Base-by-base conservation (phyloP, 306 rosid species). In the Styphnolobium japonicum region DNA sequence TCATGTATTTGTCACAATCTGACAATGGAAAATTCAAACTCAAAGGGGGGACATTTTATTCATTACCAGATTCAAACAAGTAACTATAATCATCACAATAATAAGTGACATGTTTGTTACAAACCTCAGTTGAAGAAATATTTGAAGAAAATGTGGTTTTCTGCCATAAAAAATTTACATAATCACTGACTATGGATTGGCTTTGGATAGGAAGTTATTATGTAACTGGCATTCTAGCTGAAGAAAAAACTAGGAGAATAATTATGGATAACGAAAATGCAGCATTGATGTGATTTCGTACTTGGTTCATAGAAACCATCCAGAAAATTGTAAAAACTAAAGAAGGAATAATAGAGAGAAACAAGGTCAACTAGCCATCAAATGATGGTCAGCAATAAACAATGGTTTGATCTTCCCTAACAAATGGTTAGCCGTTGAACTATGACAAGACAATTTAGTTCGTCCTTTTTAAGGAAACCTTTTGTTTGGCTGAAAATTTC, bases 401-500 rank as follows among this genome's bases (percentile, higher is more conserved):
- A 87, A 67, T 10, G 61, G 73, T 67, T 80, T 75, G 67, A 69
- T 67, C 29, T 53, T 79, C 61, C 79, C 45, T 37, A 75, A 45
- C 40, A 67, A 65, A 80, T 65, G 83, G 85, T 69, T 65, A 25
- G 57, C 76, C 65, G 16, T 70, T 29, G 61, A 75, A 67, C 65
- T 29, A 75, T 15, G 60, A 58, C 14, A 77, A 76, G 31, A 27
- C 75, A 77, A 76, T 82, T 85, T 79, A 74, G 82, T 64, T 73
- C 19, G 48, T 51, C 89, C 68, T 85, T 83, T 81, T 86, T 81
- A 85, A 71, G 91, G 43, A 83, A 76, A 58, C 6, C 6, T 39
- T 7, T 77, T 71, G 75, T 60, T 82, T 81, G 86, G 89, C 36
- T 83, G 68, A 83, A 58, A 88, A 75, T 19, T 46, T 63, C 60